phyloP scores from a whole-genome alignment of 129 eudicot species.

The Pulicaria dysenterica region DNA sequence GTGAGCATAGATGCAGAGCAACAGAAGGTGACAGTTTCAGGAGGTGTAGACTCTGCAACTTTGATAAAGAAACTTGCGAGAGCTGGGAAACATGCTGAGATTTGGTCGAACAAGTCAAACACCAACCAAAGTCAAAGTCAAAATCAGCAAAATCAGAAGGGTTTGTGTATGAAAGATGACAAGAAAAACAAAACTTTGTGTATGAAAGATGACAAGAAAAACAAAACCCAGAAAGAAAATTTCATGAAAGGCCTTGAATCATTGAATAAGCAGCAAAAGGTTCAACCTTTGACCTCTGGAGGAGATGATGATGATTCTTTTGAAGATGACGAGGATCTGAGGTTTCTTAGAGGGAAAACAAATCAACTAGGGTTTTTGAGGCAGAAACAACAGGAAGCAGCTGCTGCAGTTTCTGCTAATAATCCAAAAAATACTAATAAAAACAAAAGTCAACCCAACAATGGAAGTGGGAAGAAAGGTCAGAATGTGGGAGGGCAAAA shows the following conservation, averaged over 20 bases:
- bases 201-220: slow-evolving; percentile 51
- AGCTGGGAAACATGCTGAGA: slow-evolving; percentile 77
- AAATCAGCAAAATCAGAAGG: slow-evolving; percentile 49
- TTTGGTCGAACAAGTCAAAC: slow-evolving; percentile 58
- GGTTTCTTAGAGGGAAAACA: slow-evolving; percentile 43
- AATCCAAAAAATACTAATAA: slow-evolving; percentile 4
- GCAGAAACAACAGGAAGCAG: slow-evolving; percentile 49
- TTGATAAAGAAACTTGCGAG: slow-evolving; percentile 60
- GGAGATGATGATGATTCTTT: slow-evolving; percentile 44
- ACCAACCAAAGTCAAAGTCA: slow-evolving; percentile 45
- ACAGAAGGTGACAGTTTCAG: slow-evolving; percentile 72
- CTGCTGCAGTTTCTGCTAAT: slow-evolving; percentile 17
- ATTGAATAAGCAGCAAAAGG: slow-evolving; percentile 51
- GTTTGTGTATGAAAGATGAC: slow-evolving; percentile 44
- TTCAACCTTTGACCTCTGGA: slow-evolving; percentile 33
- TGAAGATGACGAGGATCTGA: slow-evolving; percentile 55
- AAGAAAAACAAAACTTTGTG: slow-evolving; percentile 45
- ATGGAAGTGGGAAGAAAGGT: slow-evolving; percentile 45
- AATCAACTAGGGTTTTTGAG: slow-evolving; percentile 46
- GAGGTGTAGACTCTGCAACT: slow-evolving; percentile 57
- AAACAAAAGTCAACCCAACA: slow-evolving; percentile 41
- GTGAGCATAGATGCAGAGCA: slow-evolving; percentile 71
- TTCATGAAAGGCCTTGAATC: slow-evolving; percentile 46
- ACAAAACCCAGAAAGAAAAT: slow-evolving; percentile 49
- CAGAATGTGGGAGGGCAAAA: slow-evolving; percentile 47